Evolutionary conservation across 2,329 filamentous ascomycete genomes (phyloP).

Genomic region (Fusarium goolgardi): DNA sequence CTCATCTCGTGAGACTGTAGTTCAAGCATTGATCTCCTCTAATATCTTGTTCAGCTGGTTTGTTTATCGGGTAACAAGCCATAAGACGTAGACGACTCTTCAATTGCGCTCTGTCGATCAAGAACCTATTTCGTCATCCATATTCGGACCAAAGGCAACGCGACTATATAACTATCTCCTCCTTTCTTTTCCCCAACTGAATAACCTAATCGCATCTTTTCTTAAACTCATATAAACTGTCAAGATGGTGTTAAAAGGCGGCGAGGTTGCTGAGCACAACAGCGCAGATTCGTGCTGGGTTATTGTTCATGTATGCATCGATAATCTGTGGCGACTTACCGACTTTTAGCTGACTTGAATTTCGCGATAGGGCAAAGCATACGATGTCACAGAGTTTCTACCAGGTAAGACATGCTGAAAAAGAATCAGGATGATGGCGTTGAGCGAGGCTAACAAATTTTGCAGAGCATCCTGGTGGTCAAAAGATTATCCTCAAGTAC

Average conservation of each 20-base stretch:
- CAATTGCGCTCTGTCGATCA: constrained; percentile 18
- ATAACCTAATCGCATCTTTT: constrained; percentile 1
- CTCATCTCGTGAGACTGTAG: neutral
- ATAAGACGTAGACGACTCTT: neutral
- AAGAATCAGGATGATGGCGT: neutral
- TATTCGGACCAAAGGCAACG: constrained; percentile 42
- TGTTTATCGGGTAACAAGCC: neutral
- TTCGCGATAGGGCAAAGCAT: constrained; percentile 73
- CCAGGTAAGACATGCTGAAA: constrained; percentile 64
- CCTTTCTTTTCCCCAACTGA: neutral
- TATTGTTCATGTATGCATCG: constrained; percentile 75
- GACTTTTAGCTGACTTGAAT: constrained; percentile 33
- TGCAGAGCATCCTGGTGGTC: constrained; percentile 85
- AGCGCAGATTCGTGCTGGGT: constrained; percentile 90
- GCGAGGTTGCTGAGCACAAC: constrained; percentile 76
- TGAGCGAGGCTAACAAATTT: constrained; percentile 10
- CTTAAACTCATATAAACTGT: neutral
- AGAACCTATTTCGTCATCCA: constrained; percentile 34
- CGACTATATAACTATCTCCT: neutral
- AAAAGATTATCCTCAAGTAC: constrained; percentile 96
- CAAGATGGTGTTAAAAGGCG: constrained; percentile 61
- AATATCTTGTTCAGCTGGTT: neutral
- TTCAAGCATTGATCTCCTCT: neutral
- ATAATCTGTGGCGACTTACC: constrained; percentile 1
- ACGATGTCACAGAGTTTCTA: constrained; percentile 92